Evolutionary conservation across 2,329 filamentous ascomycete species (phyloP).

Genomic region (Fusarium clavum): DNA sequence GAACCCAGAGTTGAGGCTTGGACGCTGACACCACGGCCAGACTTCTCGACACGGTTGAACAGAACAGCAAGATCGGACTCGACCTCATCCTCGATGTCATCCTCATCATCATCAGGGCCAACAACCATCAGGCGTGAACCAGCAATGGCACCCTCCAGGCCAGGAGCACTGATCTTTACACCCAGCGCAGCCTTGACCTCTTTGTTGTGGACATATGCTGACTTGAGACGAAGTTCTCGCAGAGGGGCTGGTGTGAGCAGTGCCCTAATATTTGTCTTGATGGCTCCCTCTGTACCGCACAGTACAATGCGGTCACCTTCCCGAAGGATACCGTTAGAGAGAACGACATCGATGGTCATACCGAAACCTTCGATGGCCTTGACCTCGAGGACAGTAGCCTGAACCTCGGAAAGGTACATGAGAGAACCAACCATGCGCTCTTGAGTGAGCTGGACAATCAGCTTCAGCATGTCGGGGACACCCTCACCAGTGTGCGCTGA

Average conservation of each 20-base stretch:
- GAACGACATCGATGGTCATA: slow-evolving; percentile 96
- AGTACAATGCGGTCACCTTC: slow-evolving; percentile 96
- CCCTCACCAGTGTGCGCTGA: slow-evolving; percentile 99
- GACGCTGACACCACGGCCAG: slow-evolving; percentile 93
- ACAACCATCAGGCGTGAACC: slow-evolving; percentile 95
- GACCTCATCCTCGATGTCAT: slow-evolving; percentile 95
- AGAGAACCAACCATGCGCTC: slow-evolving; percentile 96
- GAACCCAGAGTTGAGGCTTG: slow-evolving; percentile 98
- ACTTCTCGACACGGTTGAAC: slow-evolving; percentile 90
- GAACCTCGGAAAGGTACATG: slow-evolving; percentile 98
- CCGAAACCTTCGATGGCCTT: slow-evolving; percentile 99
- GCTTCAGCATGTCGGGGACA: slow-evolving; percentile 98
- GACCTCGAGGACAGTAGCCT: slow-evolving; percentile 97
- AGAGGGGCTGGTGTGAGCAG: slow-evolving; percentile 92
- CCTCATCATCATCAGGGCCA: slow-evolving; percentile 94
- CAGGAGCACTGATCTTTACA: slow-evolving; percentile 98
- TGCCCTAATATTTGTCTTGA: slow-evolving; percentile 94
- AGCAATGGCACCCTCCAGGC: slow-evolving; percentile 94
- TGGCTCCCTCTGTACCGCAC: slow-evolving; percentile 96
- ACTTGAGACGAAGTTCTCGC: slow-evolving; percentile 95
- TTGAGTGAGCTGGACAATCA: slow-evolving; percentile 91
- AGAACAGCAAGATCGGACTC: slow-evolving; percentile 93
- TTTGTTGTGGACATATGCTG: slow-evolving; percentile 98
- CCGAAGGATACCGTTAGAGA: slow-evolving; percentile 93
- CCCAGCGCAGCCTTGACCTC: slow-evolving; percentile 97